A percentile compares a stretch with the other conserved stretches of the same genome.
Evolutionary conservation across 352 stramenopile species (phyloP).

Genomic region (Pythium sp.): DNA sequence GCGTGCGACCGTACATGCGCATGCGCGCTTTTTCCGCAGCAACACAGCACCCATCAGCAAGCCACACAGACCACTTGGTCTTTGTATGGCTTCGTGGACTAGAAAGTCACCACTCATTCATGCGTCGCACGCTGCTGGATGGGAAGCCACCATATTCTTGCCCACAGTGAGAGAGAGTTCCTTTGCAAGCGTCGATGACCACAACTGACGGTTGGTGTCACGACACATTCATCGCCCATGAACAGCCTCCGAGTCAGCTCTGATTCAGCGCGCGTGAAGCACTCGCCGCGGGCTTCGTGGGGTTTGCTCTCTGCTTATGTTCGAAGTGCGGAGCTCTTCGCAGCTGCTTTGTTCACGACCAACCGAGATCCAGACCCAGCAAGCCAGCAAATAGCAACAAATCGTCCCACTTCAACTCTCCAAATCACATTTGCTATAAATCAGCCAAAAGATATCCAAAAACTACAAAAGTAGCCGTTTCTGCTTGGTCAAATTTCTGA

Average conservation of each 20-base stretch:
- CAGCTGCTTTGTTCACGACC: not conserved
- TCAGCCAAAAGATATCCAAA: not conserved
- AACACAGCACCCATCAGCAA: not conserved
- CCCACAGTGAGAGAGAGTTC: too few species aligned
- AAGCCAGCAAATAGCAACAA: not conserved
- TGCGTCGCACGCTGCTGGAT: too few species aligned
- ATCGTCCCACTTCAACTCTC: slow-evolving; percentile 1
- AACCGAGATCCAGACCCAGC: not conserved
- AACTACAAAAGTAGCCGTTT: not conserved
- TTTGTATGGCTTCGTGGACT: too few species aligned
- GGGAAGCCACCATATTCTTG: too few species aligned
- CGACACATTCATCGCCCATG: too few species aligned
- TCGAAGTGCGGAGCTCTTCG: not conserved
- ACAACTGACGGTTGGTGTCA: too few species aligned
- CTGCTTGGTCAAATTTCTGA: slow-evolving; percentile 7
- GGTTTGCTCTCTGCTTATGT: not conserved
- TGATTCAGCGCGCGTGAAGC: not conserved
- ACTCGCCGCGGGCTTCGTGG: not conserved
- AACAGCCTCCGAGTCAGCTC: not conserved
- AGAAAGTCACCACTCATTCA: too few species aligned
- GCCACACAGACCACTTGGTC: too few species aligned
- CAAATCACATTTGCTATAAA: too few species aligned
- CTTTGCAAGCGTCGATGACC: too few species aligned
- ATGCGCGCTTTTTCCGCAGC: not conserved
- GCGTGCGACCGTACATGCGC: not conserved